phyloP scores from a whole-genome alignment of 768 basidiomycete genomes.

The Xerocomus brunneocitrinus region DNA sequence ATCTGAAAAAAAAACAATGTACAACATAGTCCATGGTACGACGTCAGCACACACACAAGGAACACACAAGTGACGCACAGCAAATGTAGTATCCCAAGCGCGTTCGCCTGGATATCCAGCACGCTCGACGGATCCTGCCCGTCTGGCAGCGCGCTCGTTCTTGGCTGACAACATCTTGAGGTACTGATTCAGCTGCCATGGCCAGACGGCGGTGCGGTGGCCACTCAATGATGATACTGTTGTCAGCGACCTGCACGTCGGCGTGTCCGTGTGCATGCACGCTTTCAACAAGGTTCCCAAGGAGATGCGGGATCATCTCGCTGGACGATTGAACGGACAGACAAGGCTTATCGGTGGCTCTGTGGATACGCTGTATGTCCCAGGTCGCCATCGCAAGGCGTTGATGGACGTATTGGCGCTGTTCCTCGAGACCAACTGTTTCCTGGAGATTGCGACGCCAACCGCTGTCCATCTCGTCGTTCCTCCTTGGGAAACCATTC shows the following conservation, averaged over 20 bases:
- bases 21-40: background rate
- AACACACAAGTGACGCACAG: conserved; percentile 46
- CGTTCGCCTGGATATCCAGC: conserved; percentile 52
- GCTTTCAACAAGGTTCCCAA: conserved; percentile 36
- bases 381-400: conserved; percentile 34
- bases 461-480: conserved; percentile 42
- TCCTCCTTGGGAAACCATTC: conserved; percentile 37
- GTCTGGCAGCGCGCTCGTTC: conserved; percentile 51
- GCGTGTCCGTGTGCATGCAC: conserved; percentile 39
- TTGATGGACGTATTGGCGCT: conserved; percentile 41
- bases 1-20: too few relatives aligned
- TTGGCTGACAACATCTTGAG: conserved; percentile 46
- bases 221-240: background rate
- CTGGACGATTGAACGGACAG: conserved; percentile 29
- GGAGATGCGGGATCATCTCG: conserved; percentile 35
- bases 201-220: conserved; percentile 29
- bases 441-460: conserved; percentile 47
- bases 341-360: conserved; percentile 45
- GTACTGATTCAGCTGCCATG: conserved; percentile 37
- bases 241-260: conserved; percentile 40
- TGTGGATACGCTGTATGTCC: conserved; percentile 46
- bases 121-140: conserved; percentile 67
- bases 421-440: conserved; percentile 46
- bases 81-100: conserved; percentile 66
- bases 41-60: background rate